phyloP scores from a whole-genome alignment of 2,329 filamentous ascomycete genomes.

The Hirsutella minnesotensis region DNA sequence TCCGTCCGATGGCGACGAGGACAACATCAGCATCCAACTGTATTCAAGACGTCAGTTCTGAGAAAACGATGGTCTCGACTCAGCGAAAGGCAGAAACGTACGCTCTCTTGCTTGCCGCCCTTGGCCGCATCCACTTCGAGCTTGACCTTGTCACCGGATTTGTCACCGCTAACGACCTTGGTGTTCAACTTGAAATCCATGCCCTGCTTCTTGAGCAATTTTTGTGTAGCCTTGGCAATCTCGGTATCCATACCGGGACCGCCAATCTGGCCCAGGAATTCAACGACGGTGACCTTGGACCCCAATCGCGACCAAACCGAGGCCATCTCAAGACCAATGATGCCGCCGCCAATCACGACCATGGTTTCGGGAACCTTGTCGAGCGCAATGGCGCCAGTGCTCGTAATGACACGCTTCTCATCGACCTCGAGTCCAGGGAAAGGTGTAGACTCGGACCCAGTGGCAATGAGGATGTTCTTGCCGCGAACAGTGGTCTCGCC shows the following conservation, averaged over 20 bases:
- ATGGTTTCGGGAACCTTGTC: slow-evolving; percentile 90
- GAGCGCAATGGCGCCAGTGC: slow-evolving; percentile 85
- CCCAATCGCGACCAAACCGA: slow-evolving; percentile 96
- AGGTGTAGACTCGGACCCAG: slow-evolving; percentile 86
- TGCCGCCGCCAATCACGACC: slow-evolving; percentile 95
- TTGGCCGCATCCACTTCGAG: slow-evolving; percentile 85
- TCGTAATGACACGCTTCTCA: slow-evolving; percentile 94
- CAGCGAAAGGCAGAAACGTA: slow-evolving; percentile 31
- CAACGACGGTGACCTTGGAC: slow-evolving; percentile 89
- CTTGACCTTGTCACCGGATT: slow-evolving; percentile 63
- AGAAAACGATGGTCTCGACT: neutral
- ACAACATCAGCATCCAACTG: slow-evolving; percentile 90
- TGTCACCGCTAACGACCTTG: slow-evolving; percentile 83
- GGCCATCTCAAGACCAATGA: slow-evolving; percentile 97
- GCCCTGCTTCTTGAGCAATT: slow-evolving; percentile 90
- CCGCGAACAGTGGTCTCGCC: slow-evolving; percentile 77
- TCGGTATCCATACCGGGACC: slow-evolving; percentile 95
- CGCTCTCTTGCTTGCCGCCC: slow-evolving; percentile 87
- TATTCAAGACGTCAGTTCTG: neutral
- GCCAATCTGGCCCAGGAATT: slow-evolving; percentile 92
- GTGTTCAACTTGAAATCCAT: slow-evolving; percentile 98
- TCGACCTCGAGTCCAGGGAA: slow-evolving; percentile 95
- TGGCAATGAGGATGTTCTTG: slow-evolving; percentile 98
- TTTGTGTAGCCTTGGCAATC: slow-evolving; percentile 82
- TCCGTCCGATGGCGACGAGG: slow-evolving; percentile 89